Conservation (phyloP, 2,329 filamentous ascomycete species). For the Purpureocillium lavendulum region DNA sequence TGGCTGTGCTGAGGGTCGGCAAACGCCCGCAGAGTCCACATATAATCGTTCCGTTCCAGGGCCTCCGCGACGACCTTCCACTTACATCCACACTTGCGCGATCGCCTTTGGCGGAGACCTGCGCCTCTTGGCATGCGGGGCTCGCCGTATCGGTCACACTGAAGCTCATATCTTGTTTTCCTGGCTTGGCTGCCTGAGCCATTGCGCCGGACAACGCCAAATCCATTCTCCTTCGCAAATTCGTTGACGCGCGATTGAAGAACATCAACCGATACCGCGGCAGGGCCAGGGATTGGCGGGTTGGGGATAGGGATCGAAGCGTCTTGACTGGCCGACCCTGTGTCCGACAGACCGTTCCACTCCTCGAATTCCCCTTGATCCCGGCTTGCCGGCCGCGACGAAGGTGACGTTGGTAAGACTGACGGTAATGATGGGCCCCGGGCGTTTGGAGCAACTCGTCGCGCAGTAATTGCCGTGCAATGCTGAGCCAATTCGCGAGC, state of each 20-base stretch:
- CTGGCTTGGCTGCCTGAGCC: background rate
- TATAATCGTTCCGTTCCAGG: background rate
- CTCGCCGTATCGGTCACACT: constrained; percentile 7
- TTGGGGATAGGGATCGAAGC: background rate
- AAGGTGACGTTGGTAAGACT: background rate
- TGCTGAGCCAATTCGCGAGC: no score
- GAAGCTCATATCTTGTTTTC: constrained; percentile 4
- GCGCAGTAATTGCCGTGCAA: no score
- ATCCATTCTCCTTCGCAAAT: constrained; percentile 5
- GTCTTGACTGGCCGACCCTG: background rate
- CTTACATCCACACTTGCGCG: constrained; percentile 7
- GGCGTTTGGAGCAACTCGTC: no score
- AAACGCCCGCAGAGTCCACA: constrained; percentile 1
- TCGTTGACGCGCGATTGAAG: background rate
- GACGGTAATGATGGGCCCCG: background rate
- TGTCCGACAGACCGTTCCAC: background rate
- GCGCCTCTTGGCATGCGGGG: background rate
- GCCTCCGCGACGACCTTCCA: constrained; percentile 8
- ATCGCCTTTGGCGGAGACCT: constrained; percentile 4
- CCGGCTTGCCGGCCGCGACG: background rate
- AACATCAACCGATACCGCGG: background rate
- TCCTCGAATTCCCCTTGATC: background rate
- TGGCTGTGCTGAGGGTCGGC: background rate
- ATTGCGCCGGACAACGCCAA: constrained; percentile 3
- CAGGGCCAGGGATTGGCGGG: constrained; percentile 1